A percentile compares a stretch with the other conserved stretches of the same genome.
These are phyloP conservation scores for Globomyces sp. DNA, from an alignment of 371 early-diverging fungal species.

Conservation along the genomic window DNA sequence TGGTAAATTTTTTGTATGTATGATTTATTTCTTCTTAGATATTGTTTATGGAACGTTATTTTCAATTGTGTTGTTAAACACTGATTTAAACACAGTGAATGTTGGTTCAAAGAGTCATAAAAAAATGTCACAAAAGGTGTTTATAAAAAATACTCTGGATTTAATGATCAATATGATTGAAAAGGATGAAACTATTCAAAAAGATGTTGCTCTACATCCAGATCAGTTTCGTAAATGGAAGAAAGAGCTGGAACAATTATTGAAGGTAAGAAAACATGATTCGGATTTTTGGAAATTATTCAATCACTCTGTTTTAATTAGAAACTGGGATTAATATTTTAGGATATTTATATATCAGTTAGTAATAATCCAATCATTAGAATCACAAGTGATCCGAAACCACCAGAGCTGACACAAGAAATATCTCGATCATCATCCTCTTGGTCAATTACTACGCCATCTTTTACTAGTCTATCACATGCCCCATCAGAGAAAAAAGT, in stretches of 20 bases:
- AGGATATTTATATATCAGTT: slow-evolving; percentile 75
- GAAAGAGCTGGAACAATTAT: slow-evolving; percentile 20
- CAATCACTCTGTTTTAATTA: background rate
- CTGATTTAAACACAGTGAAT: slow-evolving; percentile 83
- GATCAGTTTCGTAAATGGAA: slow-evolving; percentile 24
- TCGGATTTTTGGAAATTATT: background rate
- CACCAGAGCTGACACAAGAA: background rate
- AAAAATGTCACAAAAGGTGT: slow-evolving; percentile 52
- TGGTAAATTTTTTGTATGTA: slow-evolving; percentile 27
- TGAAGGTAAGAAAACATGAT: slow-evolving; percentile 15
- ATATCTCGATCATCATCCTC: background rate
- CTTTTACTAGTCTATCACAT: background rate
- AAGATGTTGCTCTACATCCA: slow-evolving; percentile 10
- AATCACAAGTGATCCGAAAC: background rate
- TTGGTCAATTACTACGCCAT: background rate
- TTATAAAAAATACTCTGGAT: slow-evolving; percentile 49
- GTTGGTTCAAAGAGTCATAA: slow-evolving; percentile 48
- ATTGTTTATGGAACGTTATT: slow-evolving; percentile 82
- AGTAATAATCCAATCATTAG: slow-evolving; percentile 74
- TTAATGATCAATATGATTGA: slow-evolving; percentile 32
- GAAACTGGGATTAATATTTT: background rate
- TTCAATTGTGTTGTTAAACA: slow-evolving; percentile 85
- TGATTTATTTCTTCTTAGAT: slow-evolving; percentile 43
- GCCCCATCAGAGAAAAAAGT: background rate
- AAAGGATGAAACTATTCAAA: slow-evolving; percentile 18